Evolutionary conservation across 495 filamentous ascomycete species (phyloP).

Genomic region (Pseudomonodictys pantanalensis): DNA sequence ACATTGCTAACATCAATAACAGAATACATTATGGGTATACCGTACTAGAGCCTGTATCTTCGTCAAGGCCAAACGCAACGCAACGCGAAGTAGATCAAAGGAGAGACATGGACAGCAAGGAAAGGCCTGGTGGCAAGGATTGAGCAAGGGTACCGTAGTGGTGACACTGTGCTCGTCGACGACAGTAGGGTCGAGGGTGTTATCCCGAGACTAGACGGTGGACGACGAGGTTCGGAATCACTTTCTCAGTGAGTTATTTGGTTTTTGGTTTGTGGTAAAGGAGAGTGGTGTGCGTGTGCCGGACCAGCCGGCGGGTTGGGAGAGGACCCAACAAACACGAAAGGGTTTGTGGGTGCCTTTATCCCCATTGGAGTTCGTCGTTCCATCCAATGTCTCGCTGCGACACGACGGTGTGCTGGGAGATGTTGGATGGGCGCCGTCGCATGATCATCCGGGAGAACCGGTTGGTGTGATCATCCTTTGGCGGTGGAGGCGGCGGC

Average conservation of each 20-base stretch:
- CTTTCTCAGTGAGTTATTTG: conserved; percentile 29
- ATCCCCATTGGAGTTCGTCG: conserved; percentile 28
- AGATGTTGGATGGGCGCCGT: conserved; percentile 26
- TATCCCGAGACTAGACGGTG: not conserved
- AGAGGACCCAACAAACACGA: not conserved
- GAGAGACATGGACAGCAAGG: not conserved
- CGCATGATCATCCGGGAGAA: conserved; percentile 24
- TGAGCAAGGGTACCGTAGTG: conserved; percentile 19
- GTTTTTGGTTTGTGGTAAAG: not conserved
- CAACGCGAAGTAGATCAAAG: too few relatives aligned
- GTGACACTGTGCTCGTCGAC: conserved; percentile 24
- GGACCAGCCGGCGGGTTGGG: conserved; percentile 15
- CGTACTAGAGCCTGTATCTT: conserved; percentile 1
- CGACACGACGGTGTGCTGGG: conserved; percentile 25
- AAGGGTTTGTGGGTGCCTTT: not conserved
- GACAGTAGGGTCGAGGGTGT: not conserved
- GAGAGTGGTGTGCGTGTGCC: conserved; percentile 1
- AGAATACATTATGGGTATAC: conserved; percentile 33
- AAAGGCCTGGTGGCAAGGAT: not conserved
- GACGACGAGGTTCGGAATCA: conserved; percentile 32
- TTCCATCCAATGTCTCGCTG: conserved; percentile 28
- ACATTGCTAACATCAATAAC: conserved; percentile 16
- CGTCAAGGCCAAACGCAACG: not conserved
- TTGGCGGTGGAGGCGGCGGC: conserved; percentile 26
- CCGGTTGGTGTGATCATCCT: conserved; percentile 19